A percentile compares a stretch with the other conserved stretches of the same genome.
Evolutionary conservation across 495 filamentous ascomycete genomes (phyloP).

Genomic region (Cenococcum geophilum): DNA sequence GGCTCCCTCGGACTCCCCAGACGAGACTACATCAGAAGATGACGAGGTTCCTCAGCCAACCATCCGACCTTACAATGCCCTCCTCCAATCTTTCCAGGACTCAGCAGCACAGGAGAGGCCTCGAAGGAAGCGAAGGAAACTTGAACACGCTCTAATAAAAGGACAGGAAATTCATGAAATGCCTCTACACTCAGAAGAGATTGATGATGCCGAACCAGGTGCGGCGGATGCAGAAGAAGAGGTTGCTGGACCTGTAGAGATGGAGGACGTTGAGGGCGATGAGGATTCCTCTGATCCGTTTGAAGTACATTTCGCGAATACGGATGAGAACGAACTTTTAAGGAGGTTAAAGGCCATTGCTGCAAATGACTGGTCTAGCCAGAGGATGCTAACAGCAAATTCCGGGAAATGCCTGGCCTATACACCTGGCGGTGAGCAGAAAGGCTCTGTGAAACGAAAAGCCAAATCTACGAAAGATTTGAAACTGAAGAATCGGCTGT

Average conservation of each 20-base stretch:
- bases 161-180: slow-evolving; percentile 34
- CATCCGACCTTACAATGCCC: slow-evolving; percentile 39
- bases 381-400: slow-evolving; percentile 34
- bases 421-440: slow-evolving; percentile 21
- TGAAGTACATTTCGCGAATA: slow-evolving; percentile 65
- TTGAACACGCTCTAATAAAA: slow-evolving; percentile 27
- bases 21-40: slow-evolving; percentile 29
- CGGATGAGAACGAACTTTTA: slow-evolving; percentile 52
- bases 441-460: slow-evolving; percentile 9
- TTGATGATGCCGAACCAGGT: not conserved
- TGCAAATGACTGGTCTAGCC: slow-evolving; percentile 54
- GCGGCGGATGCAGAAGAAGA: slow-evolving; percentile 9
- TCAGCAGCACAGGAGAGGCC: slow-evolving; percentile 51
- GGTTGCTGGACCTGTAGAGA: slow-evolving; percentile 9
- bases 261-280: slow-evolving; percentile 38
- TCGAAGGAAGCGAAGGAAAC: slow-evolving; percentile 61
- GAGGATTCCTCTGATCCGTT: slow-evolving; percentile 59
- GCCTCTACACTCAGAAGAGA: slow-evolving; percentile 15
- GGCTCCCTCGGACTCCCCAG: slow-evolving; percentile 17
- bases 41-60: slow-evolving; percentile 22
- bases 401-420: slow-evolving; percentile 16
- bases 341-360: slow-evolving; percentile 48
- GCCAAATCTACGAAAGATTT: slow-evolving; percentile 38
- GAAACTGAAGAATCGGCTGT: slow-evolving; percentile 57
- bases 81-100: slow-evolving; percentile 44